Evolutionary conservation across 1,284 basidiomycete genomes (phyloP), one percentile per base, ranked within the genome.

Genomic region (Leccinum pachyderme): DNA sequence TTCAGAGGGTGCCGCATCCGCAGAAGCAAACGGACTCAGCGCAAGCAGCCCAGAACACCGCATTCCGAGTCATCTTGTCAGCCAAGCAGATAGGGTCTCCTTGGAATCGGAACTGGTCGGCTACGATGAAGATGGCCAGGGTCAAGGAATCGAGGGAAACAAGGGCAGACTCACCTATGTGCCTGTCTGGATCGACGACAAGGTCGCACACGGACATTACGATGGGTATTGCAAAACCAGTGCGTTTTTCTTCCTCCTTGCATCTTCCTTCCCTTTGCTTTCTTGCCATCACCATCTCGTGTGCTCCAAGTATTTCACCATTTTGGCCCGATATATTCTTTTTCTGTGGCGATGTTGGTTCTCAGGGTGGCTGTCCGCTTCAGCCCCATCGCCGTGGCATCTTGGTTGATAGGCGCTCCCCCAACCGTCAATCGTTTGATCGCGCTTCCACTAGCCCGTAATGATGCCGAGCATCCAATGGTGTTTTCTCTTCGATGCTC

Each of bases 191-290:
- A 79, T 97, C 27, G 91, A 95, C 61, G 91, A 94, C 68, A 87
- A 88, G 71, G 83, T 93, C 41, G 93, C 92, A 27, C 93, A 94
- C 69, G 92, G 90, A 0, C 94, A 97, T 72, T 98, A 98, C 70
- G 93, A 95, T 64, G 95, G 95, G 0, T 98, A 98, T 75, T 98
- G 95, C 84, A 99, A 99, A 73, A 88, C 91, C 64, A 97, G 91
- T 94, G 67, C 76, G 84, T 81, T 12, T 32, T 37, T 29, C 45
- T 53, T 35, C 32, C 4, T 28, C 24, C n/a, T 13, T n/a, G 18
- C 55, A 13, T 25, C 28, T 2, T 13, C 6, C 31, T 7, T 24
- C 51, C 31, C 48, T 31, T 15, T 52, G 33, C 2, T 44, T 48
- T 7, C 12, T 35, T 46, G 28, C 24, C 37, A 2, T 28, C 0